Percentiles rank a stretch among this genome's conserved stretches.
Evolutionary conservation across 495 filamentous ascomycete species (phyloP).

Genomic region (Aspergillus nidulans): DNA sequence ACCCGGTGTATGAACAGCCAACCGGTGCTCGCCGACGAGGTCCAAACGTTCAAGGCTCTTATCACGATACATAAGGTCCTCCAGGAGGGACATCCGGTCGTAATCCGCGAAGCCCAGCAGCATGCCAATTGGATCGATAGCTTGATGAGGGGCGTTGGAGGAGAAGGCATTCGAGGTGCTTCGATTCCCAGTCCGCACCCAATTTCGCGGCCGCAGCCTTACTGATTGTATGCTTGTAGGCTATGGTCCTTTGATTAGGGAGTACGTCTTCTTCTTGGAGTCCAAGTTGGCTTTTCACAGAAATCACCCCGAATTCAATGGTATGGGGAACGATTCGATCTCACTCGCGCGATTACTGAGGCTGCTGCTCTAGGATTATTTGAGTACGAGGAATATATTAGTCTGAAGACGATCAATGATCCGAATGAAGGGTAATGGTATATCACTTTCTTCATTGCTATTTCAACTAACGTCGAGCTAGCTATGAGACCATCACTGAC

Average conservation of each 20-base stretch:
- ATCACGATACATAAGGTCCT: slow-evolving; percentile 95
- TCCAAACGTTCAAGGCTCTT: slow-evolving; percentile 89
- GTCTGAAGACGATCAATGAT: slow-evolving; percentile 95
- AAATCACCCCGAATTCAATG: slow-evolving; percentile 97
- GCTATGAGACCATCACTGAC: slow-evolving; percentile 94
- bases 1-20: slow-evolving; percentile 51
- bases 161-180: slow-evolving; percentile 78
- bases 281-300: slow-evolving; percentile 92
- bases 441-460: background rate
- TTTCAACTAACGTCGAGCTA: slow-evolving; percentile 26
- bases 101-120: slow-evolving; percentile 81
- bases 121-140: slow-evolving; percentile 91
- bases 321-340: slow-evolving; percentile 38
- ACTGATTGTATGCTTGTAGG: slow-evolving; percentile 44
- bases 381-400: slow-evolving; percentile 98
- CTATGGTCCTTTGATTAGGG: slow-evolving; percentile 85
- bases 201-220: slow-evolving; percentile 11
- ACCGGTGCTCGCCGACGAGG: slow-evolving; percentile 91
- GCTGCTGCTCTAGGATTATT: slow-evolving; percentile 57
- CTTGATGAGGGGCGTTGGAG: slow-evolving; percentile 75
- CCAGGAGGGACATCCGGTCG: slow-evolving; percentile 89
- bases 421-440: slow-evolving; percentile 77
- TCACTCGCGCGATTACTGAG: slow-evolving; percentile 14
- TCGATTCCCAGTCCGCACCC: background rate
- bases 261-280: slow-evolving; percentile 92